phyloP scores from a whole-genome alignment of 305 asterid species.

The Fraxinus baroniana region DNA sequence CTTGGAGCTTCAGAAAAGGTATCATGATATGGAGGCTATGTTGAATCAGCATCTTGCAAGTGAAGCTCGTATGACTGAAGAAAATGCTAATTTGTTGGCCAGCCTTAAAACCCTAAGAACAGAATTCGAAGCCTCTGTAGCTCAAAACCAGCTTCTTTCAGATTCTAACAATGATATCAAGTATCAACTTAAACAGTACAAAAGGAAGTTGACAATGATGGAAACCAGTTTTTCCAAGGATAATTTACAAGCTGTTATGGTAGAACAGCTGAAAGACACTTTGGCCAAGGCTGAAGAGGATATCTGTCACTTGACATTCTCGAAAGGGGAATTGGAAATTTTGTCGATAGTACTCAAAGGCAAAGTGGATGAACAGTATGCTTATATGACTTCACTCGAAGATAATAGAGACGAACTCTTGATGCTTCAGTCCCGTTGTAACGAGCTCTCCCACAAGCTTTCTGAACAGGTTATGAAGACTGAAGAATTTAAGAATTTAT shows the following conservation, averaged over 20 bases:
- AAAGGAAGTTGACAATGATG: slow-evolving; percentile 32
- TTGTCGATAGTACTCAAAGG: slow-evolving; percentile 45
- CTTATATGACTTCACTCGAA: slow-evolving; percentile 35
- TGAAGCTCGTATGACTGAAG: slow-evolving; percentile 53
- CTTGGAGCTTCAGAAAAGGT: slow-evolving; percentile 49
- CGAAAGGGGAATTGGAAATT: slow-evolving; percentile 70
- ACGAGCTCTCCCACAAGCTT: slow-evolving; percentile 61
- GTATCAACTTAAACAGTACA: slow-evolving; percentile 49
- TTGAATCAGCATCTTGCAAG: slow-evolving; percentile 39
- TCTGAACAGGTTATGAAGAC: slow-evolving; percentile 71
- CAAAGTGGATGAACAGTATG: slow-evolving; percentile 54
- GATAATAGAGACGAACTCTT: slow-evolving; percentile 44
- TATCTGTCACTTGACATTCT: slow-evolving; percentile 34
- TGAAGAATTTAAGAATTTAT: slow-evolving; percentile 73
- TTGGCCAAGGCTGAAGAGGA: slow-evolving; percentile 55
- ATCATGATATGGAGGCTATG: slow-evolving; percentile 40
- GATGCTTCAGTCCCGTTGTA: slow-evolving; percentile 42
- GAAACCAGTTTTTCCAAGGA: slow-evolving; percentile 34
- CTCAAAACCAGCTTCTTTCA: slow-evolving; percentile 57
- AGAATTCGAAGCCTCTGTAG: slow-evolving; percentile 50
- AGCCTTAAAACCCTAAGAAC: slow-evolving; percentile 45
- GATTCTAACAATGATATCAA: slow-evolving; percentile 39
- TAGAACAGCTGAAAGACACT: slow-evolving; percentile 39
- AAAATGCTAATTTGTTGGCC: slow-evolving; percentile 41
- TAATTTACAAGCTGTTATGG: slow-evolving; percentile 40